phyloP scores from a whole-genome alignment of 2,329 filamentous ascomycete species.

The Colletotrichum graminicola region DNA sequence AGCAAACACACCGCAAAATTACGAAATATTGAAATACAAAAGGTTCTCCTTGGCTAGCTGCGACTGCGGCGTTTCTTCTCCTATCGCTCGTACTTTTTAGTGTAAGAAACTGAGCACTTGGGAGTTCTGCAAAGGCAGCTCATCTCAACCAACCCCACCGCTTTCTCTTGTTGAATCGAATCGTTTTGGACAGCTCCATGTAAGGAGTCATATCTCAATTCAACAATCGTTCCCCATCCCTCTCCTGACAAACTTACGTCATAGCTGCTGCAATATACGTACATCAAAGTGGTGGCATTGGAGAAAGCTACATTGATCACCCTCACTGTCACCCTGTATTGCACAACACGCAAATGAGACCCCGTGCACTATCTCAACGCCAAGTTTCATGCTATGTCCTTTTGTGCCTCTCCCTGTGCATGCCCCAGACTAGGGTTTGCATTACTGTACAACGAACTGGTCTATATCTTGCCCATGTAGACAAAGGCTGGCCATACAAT shows the following conservation, averaged over 20 bases:
- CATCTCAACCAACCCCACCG: constrained; percentile 30
- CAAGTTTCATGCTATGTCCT: constrained; percentile 1
- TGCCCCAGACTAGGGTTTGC: neutral
- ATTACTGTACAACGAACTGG: constrained; percentile 14
- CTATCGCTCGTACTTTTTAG: no score
- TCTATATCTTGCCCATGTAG: constrained; percentile 9
- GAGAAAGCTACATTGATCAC: constrained; percentile 9
- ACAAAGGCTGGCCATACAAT: neutral
- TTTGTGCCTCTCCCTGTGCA: neutral
- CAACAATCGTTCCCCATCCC: neutral
- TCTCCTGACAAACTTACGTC: neutral
- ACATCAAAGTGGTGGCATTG: constrained; percentile 11
- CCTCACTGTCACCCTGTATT: neutral
- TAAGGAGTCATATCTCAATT: neutral
- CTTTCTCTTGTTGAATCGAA: constrained; percentile 21
- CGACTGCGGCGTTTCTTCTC: neutral
- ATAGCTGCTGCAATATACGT: neutral
- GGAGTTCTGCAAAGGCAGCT: neutral
- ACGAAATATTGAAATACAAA: neutral
- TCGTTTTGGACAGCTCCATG: neutral
- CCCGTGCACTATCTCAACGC: constrained; percentile 6
- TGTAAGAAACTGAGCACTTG: neutral
- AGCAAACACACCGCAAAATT: neutral
- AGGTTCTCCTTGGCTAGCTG: neutral
- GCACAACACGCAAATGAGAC: neutral